Evolutionary conservation across 768 basidiomycete genomes (phyloP).

Genomic region (Pleurotus cornucopiae): DNA sequence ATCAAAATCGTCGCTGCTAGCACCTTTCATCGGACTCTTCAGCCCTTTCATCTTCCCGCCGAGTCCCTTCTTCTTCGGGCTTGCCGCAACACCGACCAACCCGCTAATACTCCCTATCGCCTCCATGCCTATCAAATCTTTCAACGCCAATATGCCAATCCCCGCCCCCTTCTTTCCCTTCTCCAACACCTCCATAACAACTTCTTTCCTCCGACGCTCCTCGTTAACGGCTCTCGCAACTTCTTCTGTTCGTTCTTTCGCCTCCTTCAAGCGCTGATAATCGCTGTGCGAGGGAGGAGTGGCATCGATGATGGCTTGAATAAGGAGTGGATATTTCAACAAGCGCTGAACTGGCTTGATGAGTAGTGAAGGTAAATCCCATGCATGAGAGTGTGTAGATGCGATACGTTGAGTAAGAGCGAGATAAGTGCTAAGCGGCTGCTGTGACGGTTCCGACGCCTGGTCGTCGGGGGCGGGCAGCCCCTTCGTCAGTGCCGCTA

Average conservation of each 20-base stretch:
- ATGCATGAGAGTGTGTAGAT: constrained; percentile 74
- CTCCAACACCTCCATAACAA: constrained; percentile 69
- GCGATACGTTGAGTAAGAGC: constrained; percentile 62
- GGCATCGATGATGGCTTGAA: constrained; percentile 70
- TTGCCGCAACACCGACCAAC: constrained; percentile 14
- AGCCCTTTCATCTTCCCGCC: constrained; percentile 55
- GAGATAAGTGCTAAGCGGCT: constrained; percentile 63
- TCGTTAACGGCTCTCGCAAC: constrained; percentile 79
- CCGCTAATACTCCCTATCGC: constrained; percentile 13
- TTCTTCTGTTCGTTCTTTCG: constrained; percentile 61
- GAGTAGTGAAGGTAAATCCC: constrained; percentile 90
- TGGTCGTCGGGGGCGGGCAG: constrained; percentile 20
- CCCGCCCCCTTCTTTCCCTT: constrained; percentile 36
- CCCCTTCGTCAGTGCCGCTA: constrained; percentile 53
- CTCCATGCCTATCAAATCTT: constrained; percentile 4
- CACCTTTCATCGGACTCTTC: constrained; percentile 24
- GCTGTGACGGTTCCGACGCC: constrained; percentile 37
- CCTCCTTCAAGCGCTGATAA: constrained; percentile 49
- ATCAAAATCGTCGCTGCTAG: constrained; percentile 14
- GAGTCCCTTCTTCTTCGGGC: constrained; percentile 27
- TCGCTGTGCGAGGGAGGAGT: constrained; percentile 69
- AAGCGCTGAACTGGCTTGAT: constrained; percentile 98
- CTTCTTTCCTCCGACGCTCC: constrained; percentile 68
- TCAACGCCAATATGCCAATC: constrained; percentile 9
- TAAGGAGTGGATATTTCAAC: constrained; percentile 88